A percentile compares a stretch with the other conserved stretches of the same genome.
These are phyloP conservation scores for Torulaspora quercuum DNA, from an alignment of 805 yeast species.

Conservation along the genomic window DNA sequence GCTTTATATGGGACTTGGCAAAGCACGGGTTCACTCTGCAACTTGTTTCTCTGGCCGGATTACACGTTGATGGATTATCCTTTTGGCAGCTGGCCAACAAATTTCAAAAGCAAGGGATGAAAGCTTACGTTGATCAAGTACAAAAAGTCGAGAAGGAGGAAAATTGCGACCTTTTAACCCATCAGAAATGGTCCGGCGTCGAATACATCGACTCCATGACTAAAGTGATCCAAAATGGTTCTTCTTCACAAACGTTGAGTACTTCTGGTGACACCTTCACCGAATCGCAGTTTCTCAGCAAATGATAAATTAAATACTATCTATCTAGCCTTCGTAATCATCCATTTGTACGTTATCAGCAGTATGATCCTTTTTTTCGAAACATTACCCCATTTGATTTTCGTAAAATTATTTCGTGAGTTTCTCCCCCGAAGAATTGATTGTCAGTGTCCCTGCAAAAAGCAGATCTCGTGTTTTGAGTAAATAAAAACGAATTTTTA, in stretches of 20 bases:
- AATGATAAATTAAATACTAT: too few relatives aligned
- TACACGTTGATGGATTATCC: constrained; percentile 51
- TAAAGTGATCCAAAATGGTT: constrained; percentile 42
- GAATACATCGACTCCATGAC: constrained; percentile 48
- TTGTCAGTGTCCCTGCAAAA: too few relatives aligned
- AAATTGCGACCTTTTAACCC: constrained; percentile 53
- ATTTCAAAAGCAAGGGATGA: constrained; percentile 54
- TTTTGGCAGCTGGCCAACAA: constrained; percentile 49
- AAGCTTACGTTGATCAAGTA: constrained; percentile 52
- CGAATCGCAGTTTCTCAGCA: constrained; percentile 39
- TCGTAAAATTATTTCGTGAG: too few relatives aligned
- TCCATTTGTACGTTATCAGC: too few relatives aligned
- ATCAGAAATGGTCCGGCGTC: constrained; percentile 64
- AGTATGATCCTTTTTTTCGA: background rate
- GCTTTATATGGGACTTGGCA: constrained; percentile 53
- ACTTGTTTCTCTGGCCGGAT: constrained; percentile 58
- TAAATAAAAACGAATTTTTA: constrained; percentile 1
- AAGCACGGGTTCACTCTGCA: constrained; percentile 56
- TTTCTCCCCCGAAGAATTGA: too few relatives aligned
- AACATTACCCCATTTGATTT: background rate
- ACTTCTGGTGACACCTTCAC: constrained; percentile 45
- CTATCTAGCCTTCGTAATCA: too few relatives aligned
- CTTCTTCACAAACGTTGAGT: constrained; percentile 42
- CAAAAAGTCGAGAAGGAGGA: constrained; percentile 46
- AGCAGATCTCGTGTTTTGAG: constrained; percentile 4